A percentile compares a stretch with the other conserved stretches of the same genome.
Conservation (phyloP, 2,329 filamentous ascomycete species). For the Aspergillus sergii region DNA sequence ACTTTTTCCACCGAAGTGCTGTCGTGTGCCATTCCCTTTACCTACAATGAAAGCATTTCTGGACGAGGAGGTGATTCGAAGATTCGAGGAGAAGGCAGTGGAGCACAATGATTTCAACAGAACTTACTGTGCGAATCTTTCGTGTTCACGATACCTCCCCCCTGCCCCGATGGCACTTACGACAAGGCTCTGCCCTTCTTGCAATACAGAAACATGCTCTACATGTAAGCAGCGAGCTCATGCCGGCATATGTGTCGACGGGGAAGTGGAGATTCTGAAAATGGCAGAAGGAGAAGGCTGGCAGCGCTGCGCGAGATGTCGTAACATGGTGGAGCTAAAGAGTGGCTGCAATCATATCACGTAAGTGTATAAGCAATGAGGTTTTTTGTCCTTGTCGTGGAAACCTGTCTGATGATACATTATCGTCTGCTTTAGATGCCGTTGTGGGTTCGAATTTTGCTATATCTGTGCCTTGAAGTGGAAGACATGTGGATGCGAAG, state of each 20-base stretch:
- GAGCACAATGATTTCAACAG: conserved; percentile 25
- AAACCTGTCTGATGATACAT: neutral
- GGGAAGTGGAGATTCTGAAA: conserved; percentile 50
- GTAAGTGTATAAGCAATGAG: conserved; percentile 23
- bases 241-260: conserved; percentile 26
- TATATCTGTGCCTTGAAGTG: conserved; percentile 32
- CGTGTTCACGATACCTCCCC: conserved; percentile 30
- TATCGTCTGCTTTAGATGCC: conserved; percentile 22
- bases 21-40: conserved; percentile 23
- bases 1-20: conserved; percentile 33
- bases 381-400: neutral
- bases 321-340: conserved; percentile 47
- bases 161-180: conserved; percentile 17
- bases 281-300: conserved; percentile 70
- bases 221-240: conserved; percentile 28
- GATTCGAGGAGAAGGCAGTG: conserved; percentile 24
- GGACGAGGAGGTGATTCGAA: neutral
- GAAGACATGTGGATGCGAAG: conserved; percentile 30
- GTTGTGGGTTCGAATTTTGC: conserved; percentile 35
- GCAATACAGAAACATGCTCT: conserved; percentile 23
- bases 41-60: conserved; percentile 12
- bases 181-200: conserved; percentile 23
- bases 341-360: conserved; percentile 39
- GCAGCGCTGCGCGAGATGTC: conserved; percentile 76
- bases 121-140: conserved; percentile 29